Percentiles rank a stretch among this genome's conserved stretches.
phyloP scores from a whole-genome alignment of 2,329 filamentous ascomycete genomes.

The Thelonectria olida region DNA sequence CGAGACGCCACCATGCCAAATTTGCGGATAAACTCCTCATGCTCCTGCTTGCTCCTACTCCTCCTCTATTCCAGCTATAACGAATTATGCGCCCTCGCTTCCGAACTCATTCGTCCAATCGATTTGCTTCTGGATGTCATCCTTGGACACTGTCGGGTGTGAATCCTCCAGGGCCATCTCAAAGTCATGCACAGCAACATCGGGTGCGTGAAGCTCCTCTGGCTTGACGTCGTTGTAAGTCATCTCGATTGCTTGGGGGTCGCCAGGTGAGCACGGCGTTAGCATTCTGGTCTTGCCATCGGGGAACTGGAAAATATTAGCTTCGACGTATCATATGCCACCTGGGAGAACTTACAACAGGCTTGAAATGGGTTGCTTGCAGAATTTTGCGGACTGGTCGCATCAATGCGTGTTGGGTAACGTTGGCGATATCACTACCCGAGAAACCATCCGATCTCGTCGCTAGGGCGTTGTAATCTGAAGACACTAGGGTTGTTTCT shows the following conservation, averaged over 20 bases:
- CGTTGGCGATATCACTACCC: constrained; percentile 94
- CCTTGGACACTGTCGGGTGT: constrained; percentile 87
- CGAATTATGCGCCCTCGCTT: constrained; percentile 75
- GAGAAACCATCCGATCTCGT: constrained; percentile 92
- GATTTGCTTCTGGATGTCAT: constrained; percentile 83
- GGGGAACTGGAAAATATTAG: constrained; percentile 67
- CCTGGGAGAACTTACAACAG: constrained; percentile 64
- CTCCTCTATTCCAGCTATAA: constrained; percentile 15
- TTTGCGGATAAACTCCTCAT: constrained; percentile 23
- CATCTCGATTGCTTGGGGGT: constrained; percentile 88
- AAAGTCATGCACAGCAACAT: constrained; percentile 90
- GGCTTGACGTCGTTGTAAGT: constrained; percentile 88
- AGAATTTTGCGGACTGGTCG: constrained; percentile 96
- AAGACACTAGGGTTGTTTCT: constrained; percentile 80
- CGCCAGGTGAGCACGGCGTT: constrained; percentile 94
- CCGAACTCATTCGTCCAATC: constrained; percentile 98
- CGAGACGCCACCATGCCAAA: constrained; percentile 43
- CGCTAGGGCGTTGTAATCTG: constrained; percentile 83
- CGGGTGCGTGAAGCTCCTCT: constrained; percentile 85
- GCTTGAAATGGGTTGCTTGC: constrained; percentile 95
- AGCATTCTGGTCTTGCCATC: constrained; percentile 72
- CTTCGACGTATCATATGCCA: too few relatives aligned
- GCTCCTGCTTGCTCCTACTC: constrained; percentile 2
- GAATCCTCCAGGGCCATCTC: constrained; percentile 89
- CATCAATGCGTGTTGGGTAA: constrained; percentile 96